A percentile compares a stretch with the other conserved stretches of the same genome.
These are phyloP conservation scores for Scopulariopsis brevicaulis DNA, from an alignment of 2,329 filamentous ascomycete species.

Conservation along the genomic window DNA sequence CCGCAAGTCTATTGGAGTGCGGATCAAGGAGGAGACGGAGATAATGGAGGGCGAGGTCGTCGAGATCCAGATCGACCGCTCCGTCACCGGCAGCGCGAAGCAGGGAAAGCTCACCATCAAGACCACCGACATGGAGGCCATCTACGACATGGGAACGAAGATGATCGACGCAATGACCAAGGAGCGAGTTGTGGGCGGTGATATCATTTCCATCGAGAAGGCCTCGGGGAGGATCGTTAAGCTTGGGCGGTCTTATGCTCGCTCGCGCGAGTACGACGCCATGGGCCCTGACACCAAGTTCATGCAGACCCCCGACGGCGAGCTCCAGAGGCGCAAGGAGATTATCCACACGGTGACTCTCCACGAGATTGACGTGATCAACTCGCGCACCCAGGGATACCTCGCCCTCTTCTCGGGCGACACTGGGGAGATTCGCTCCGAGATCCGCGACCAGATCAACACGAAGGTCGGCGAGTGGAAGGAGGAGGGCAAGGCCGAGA, in stretches of 20 bases:
- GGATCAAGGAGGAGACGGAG: slow-evolving; percentile 98
- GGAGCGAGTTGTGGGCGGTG: slow-evolving; percentile 96
- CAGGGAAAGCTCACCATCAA: slow-evolving; percentile 99
- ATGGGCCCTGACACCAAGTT: slow-evolving; percentile 99
- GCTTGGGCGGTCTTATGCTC: slow-evolving; percentile 85
- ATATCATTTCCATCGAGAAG: slow-evolving; percentile 98
- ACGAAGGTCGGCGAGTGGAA: slow-evolving; percentile 99
- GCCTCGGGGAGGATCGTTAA: slow-evolving; percentile 97
- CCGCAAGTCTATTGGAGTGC: slow-evolving; percentile 92
- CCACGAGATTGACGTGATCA: slow-evolving; percentile 99
- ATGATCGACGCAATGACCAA: slow-evolving; percentile 99
- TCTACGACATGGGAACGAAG: slow-evolving; percentile 98
- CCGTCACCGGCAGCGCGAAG: slow-evolving; percentile 92
- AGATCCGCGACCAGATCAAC: slow-evolving; percentile 98
- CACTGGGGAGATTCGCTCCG: slow-evolving; percentile 93
- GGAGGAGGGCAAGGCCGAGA: slow-evolving; percentile 97
- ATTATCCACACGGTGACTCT: slow-evolving; percentile 93
- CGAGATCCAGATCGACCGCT: slow-evolving; percentile 96
- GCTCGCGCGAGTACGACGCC: slow-evolving; percentile 94
- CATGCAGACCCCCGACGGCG: slow-evolving; percentile 91
- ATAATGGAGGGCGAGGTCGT: slow-evolving; percentile 99
- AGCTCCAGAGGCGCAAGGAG: slow-evolving; percentile 94
- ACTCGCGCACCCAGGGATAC: slow-evolving; percentile 97
- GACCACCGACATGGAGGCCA: slow-evolving; percentile 98
- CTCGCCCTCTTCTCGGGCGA: slow-evolving; percentile 94